These are phyloP conservation scores for Yarrowia sp. DNA, from an alignment of 805 yeast genomes.

Conservation along the genomic window DNA sequence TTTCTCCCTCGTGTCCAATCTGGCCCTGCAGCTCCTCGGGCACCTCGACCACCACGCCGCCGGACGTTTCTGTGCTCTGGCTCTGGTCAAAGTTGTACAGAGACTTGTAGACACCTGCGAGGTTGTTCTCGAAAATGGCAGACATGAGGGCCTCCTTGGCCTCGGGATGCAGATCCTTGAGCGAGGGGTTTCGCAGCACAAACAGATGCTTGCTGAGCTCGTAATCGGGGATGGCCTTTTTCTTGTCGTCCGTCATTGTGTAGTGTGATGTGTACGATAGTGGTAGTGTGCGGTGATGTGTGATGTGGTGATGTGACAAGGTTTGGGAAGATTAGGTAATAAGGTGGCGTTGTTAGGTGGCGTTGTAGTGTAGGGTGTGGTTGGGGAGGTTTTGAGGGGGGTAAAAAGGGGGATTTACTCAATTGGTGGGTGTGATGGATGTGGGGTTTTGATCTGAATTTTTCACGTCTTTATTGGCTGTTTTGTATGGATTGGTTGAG, in stretches of 20 bases:
- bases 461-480: not conserved
- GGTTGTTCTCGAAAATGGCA: conserved; percentile 56
- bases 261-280: not conserved
- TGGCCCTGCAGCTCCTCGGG: conserved; percentile 25
- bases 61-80: conserved; percentile 40
- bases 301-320: conserved; percentile 1
- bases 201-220: conserved; percentile 78
- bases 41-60: conserved; percentile 1
- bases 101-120: conserved; percentile 82
- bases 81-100: conserved; percentile 46
- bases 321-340: conserved; percentile 5
- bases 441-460: too few species aligned
- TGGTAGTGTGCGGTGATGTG: not conserved
- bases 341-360: not conserved
- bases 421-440: not conserved
- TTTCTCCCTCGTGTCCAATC: conserved; percentile 24
- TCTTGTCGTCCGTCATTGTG: conserved; percentile 6
- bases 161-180: conserved; percentile 44
- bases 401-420: not conserved
- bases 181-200: conserved; percentile 48
- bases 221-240: conserved; percentile 63
- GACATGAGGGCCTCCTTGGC: conserved; percentile 49
- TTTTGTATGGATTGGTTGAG: too few species aligned
- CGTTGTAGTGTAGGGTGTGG: not conserved
- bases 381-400: not conserved